These are phyloP conservation scores for Abortiporus biennis DNA, from an alignment of 1,284 basidiomycete genomes.

Conservation along the genomic window DNA sequence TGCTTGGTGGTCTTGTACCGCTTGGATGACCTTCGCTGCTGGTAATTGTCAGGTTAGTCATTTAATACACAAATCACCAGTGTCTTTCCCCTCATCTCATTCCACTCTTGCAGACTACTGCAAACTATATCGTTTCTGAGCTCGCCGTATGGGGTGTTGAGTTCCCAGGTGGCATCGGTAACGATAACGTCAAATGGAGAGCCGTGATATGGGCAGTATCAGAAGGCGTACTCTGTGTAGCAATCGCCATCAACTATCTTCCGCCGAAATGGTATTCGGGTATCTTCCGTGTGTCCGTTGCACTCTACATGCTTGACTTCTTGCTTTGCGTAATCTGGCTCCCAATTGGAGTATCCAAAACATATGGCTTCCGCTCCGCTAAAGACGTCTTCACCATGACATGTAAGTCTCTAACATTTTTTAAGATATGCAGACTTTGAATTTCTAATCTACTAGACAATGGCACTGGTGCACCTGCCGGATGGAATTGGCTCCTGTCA, in stretches of 20 bases:
- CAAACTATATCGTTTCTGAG: conserved; percentile 81
- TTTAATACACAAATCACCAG: neutral
- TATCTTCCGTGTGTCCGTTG: conserved; percentile 70
- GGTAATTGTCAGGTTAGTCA: conserved; percentile 69
- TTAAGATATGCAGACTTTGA: neutral
- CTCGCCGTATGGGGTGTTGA: conserved; percentile 72
- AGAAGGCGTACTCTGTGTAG: conserved; percentile 59
- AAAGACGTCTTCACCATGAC: conserved; percentile 76
- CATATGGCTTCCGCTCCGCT: conserved; percentile 77
- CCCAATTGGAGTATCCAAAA: conserved; percentile 77
- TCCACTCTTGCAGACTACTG: conserved; percentile 67
- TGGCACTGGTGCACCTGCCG: conserved; percentile 76
- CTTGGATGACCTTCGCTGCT: conserved; percentile 87
- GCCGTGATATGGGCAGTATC: conserved; percentile 78
- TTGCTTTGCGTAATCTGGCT: conserved; percentile 84
- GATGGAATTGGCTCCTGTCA: conserved; percentile 83
- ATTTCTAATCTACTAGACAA: conserved; percentile 53
- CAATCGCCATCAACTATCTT: conserved; percentile 77
- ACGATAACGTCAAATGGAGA: conserved; percentile 75
- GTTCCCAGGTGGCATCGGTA: conserved; percentile 70
- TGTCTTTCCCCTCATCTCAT: neutral
- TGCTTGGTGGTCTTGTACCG: conserved; percentile 85
- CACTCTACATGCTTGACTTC: conserved; percentile 77
- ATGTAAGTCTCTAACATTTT: conserved; percentile 52
- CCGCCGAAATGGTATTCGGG: conserved; percentile 67